Evolutionary conservation across 306 rosid species (phyloP).

Genomic region (Arachis hypogaea): DNA sequence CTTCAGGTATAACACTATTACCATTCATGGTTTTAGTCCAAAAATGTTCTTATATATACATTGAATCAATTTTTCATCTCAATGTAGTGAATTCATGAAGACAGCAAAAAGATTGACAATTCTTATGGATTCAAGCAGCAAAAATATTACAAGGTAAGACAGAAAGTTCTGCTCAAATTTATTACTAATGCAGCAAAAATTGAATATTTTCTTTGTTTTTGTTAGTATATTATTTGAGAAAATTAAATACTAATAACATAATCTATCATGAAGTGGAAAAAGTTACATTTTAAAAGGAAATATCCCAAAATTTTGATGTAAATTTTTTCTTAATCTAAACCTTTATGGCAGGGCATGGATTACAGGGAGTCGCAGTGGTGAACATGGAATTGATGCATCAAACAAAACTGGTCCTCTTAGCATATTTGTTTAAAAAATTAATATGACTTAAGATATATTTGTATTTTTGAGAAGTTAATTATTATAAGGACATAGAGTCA

Average conservation of each 20-base stretch:
- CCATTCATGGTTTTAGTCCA: too few species aligned
- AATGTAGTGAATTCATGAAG: constrained; percentile 78
- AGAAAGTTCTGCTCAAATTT: background rate
- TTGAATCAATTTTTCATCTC: constrained; percentile 10
- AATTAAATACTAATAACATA: background rate
- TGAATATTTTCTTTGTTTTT: too few species aligned
- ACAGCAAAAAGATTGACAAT: constrained; percentile 82
- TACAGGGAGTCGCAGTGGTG: constrained; percentile 64
- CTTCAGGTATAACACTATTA: constrained; percentile 55
- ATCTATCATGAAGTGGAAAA: constrained; percentile 14
- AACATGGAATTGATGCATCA: constrained; percentile 77
- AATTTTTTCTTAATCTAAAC: background rate
- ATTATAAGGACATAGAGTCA: constrained; percentile 38
- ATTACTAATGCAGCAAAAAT: too few species aligned
- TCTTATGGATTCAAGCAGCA: constrained; percentile 54
- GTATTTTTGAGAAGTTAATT: constrained; percentile 16
- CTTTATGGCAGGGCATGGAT: constrained; percentile 68
- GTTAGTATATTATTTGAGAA: background rate
- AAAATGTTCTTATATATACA: too few species aligned
- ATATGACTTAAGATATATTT: constrained; percentile 2
- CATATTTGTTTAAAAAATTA: constrained; percentile 69
- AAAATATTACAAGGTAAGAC: constrained; percentile 60
- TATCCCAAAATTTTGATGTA: background rate
- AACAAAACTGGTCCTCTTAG: constrained; percentile 86
- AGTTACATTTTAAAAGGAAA: constrained; percentile 3